A percentile compares a stretch with the other conserved stretches of the same genome.
Evolutionary conservation across 176 grass and related monocot genomes (phyloP).

Genomic region (Triticum timopheevii): DNA sequence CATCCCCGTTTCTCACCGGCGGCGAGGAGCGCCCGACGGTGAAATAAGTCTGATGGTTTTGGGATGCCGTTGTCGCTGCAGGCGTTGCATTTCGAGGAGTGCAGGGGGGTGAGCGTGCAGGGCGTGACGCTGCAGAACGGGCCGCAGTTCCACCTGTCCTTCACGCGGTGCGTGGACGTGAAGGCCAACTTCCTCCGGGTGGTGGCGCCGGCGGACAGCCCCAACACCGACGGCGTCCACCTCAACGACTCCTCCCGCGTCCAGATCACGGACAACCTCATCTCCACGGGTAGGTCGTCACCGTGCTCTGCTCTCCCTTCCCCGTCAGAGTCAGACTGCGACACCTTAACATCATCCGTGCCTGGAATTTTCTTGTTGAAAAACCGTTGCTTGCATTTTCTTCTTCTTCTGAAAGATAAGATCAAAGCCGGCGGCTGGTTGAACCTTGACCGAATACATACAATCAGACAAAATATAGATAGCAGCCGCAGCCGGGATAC

Average conservation of each 20-base stretch:
- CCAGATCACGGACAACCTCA: slow-evolving; percentile 49
- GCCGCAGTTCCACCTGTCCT: slow-evolving; percentile 73
- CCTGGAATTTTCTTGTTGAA: no score
- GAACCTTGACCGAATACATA: not conserved
- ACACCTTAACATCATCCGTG: not conserved
- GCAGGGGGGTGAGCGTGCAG: slow-evolving; percentile 49
- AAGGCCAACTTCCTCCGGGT: slow-evolving; percentile 58
- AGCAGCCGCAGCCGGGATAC: not conserved
- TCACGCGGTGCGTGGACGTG: slow-evolving; percentile 60
- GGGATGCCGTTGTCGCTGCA: not conserved
- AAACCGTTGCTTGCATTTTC: not conserved
- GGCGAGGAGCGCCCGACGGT: not conserved
- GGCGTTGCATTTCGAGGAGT: slow-evolving; percentile 73
- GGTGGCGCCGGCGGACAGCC: slow-evolving; percentile 73
- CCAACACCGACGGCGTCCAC: slow-evolving; percentile 92
- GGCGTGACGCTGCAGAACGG: slow-evolving; percentile 64
- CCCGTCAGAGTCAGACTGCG: not conserved
- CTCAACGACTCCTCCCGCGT: slow-evolving; percentile 54
- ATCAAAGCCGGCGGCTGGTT: not conserved
- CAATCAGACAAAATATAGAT: not conserved
- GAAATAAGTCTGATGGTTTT: not conserved
- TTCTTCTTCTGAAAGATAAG: not conserved
- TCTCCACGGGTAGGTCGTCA: slow-evolving; percentile 53
- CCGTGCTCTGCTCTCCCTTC: not conserved
- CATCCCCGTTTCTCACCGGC: not conserved